Percentiles rank a stretch among this genome's conserved stretches.
Evolutionary conservation across 768 basidiomycete species (phyloP).

Genomic region (Galerina marginata): DNA sequence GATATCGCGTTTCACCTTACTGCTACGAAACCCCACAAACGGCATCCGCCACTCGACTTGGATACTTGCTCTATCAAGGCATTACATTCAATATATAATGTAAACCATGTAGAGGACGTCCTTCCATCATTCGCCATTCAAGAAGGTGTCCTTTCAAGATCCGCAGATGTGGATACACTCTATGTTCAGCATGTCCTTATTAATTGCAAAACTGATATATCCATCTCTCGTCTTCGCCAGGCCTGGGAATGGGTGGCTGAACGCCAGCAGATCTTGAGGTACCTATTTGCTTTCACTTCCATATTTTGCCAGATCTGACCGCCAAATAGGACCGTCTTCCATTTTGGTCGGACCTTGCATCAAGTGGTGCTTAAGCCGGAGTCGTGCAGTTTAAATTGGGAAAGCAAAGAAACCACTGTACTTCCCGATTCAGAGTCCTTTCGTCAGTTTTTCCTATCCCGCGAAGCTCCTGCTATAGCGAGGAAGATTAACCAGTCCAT

Average conservation of each 20-base stretch:
- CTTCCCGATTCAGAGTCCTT: constrained; percentile 12
- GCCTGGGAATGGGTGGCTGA: constrained; percentile 40
- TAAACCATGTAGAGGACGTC: constrained; percentile 27
- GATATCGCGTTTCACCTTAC: constrained; percentile 22
- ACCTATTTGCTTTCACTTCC: not conserved
- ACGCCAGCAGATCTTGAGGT: constrained; percentile 35
- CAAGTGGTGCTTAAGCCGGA: constrained; percentile 33
- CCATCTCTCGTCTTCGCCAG: constrained; percentile 27
- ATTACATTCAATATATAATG: constrained; percentile 20
- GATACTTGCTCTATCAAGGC: constrained; percentile 2
- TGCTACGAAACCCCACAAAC: not conserved
- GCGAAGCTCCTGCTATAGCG: constrained; percentile 21
- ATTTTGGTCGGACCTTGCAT: constrained; percentile 30
- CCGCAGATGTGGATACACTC: constrained; percentile 39
- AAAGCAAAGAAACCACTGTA: constrained; percentile 13
- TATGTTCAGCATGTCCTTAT: constrained; percentile 53
- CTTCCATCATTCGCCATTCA: constrained; percentile 52
- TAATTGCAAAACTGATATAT: constrained; percentile 25
- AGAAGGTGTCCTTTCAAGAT: constrained; percentile 51
- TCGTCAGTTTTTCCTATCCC: constrained; percentile 24
- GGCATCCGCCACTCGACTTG: not conserved
- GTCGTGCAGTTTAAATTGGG: constrained; percentile 21
- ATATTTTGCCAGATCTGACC: constrained; percentile 3
- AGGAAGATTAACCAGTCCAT: constrained; percentile 33
- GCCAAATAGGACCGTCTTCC: constrained; percentile 34